Percentiles rank a stretch among this genome's conserved stretches.
phyloP scores from a whole-genome alignment of 257 asterid genomes.

The Solanum dulcamara region DNA sequence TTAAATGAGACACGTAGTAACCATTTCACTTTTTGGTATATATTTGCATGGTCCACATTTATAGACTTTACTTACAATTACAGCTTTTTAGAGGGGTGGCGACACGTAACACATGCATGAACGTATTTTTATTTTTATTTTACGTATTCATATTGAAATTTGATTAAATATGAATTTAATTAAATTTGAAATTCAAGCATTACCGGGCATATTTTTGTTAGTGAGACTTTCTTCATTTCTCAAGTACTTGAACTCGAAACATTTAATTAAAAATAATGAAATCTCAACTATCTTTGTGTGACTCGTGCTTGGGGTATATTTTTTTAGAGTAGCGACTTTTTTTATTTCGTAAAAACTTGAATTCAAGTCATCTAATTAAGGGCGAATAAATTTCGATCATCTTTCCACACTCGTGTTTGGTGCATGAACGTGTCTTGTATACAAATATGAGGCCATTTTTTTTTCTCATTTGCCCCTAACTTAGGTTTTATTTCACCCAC shows the following conservation, averaged over 20 bases:
- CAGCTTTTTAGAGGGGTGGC: neutral
- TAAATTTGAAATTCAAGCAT: neutral
- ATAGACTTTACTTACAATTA: neutral
- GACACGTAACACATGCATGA: constrained; percentile 1
- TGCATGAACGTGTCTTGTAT: neutral
- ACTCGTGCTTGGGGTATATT: neutral
- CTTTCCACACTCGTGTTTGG: neutral
- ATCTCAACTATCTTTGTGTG: neutral
- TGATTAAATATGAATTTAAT: neutral
- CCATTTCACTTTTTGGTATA: neutral
- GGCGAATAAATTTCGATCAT: neutral
- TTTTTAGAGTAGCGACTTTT: neutral
- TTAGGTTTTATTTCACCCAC: neutral
- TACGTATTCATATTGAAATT: accelerated
- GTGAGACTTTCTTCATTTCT: neutral
- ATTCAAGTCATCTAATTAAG: neutral
- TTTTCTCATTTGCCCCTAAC: neutral
- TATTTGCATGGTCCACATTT: neutral
- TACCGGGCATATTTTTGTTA: neutral
- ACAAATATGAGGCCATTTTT: neutral
- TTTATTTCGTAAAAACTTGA: neutral
- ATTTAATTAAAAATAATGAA: accelerated
- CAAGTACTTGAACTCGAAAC: neutral
- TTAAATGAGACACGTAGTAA: neutral
- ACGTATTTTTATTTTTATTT: neutral